A percentile compares a stretch with the other conserved stretches of the same genome.
Evolutionary conservation across 208 protist species (phyloP).

Genomic region (Acanthamoeba quina): DNA sequence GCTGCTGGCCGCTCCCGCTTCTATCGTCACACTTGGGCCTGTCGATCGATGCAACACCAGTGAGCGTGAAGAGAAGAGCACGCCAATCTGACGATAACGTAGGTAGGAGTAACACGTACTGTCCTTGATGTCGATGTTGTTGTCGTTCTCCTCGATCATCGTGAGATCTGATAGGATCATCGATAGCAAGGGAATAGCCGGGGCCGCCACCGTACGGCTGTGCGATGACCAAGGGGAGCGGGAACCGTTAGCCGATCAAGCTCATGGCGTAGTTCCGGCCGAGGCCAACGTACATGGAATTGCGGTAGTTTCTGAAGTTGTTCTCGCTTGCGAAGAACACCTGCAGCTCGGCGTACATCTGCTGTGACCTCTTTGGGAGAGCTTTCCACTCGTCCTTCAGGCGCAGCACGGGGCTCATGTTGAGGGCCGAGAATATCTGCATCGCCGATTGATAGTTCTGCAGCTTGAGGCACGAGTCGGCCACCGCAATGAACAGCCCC

Average conservation of each 20-base stretch:
- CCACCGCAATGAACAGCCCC: conserved; percentile 48
- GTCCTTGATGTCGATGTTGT: conserved; percentile 50
- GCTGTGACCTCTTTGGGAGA: conserved; percentile 7
- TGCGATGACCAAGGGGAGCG: background rate
- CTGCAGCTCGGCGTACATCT: conserved; percentile 62
- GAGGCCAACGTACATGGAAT: background rate
- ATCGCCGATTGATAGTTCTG: conserved; percentile 69
- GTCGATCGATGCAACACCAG: background rate
- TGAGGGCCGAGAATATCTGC: conserved; percentile 73
- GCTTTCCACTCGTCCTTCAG: conserved; percentile 54
- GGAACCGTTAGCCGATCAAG: background rate
- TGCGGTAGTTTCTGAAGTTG: conserved; percentile 71
- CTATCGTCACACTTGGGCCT: background rate
- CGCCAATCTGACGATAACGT: background rate
- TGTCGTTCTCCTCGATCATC: conserved; percentile 75
- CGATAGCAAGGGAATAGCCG: conserved; percentile 68
- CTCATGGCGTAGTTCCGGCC: background rate
- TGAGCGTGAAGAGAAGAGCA: background rate
- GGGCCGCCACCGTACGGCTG: background rate
- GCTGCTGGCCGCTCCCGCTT: background rate
- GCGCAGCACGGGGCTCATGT: conserved; percentile 57
- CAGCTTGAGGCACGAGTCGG: conserved; percentile 55
- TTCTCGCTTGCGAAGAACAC: background rate
- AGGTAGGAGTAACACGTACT: background rate
- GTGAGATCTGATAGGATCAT: conserved; percentile 71